A percentile compares a stretch with the other conserved stretches of the same genome.
These are phyloP conservation scores for Penicillium argentinense DNA, from an alignment of 495 filamentous ascomycete species.

Conservation along the genomic window DNA sequence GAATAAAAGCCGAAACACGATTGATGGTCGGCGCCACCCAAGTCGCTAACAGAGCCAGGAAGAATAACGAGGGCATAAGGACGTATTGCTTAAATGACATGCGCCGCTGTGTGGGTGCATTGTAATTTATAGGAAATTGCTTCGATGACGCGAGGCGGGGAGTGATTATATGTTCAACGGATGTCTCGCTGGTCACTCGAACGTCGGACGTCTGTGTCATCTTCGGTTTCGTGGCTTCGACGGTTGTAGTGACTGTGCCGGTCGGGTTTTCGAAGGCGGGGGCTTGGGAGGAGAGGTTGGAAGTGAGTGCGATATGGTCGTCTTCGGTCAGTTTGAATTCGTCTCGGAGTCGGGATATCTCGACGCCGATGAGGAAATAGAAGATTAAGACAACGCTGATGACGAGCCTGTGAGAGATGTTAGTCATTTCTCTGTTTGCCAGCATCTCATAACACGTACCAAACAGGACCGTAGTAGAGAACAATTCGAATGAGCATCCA, in stretches of 20 bases:
- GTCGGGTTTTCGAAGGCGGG: conserved; percentile 10
- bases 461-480: conserved; percentile 47
- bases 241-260: conserved; percentile 13
- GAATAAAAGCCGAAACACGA: conserved; percentile 38
- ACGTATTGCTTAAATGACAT: conserved; percentile 48
- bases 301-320: conserved; percentile 28
- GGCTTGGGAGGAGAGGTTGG: conserved; percentile 7
- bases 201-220: conserved; percentile 1
- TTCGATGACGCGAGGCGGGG: background rate
- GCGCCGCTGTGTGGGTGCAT: conserved; percentile 22
- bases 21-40: conserved; percentile 47
- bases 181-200: conserved; percentile 10
- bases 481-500: conserved; percentile 47
- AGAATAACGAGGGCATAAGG: conserved; percentile 50
- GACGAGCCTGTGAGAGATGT: conserved; percentile 28
- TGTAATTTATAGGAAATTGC: background rate
- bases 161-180: conserved; percentile 5
- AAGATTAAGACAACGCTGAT: conserved; percentile 39
- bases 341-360: conserved; percentile 39
- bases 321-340: conserved; percentile 35
- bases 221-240: conserved; percentile 8
- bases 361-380: conserved; percentile 40
- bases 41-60: conserved; percentile 41
- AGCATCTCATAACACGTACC: conserved; percentile 21
- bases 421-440: no score